These are phyloP conservation scores for Thalassiosira livingstoniorum DNA, from an alignment of 352 stramenopile genomes.

Conservation along the genomic window DNA sequence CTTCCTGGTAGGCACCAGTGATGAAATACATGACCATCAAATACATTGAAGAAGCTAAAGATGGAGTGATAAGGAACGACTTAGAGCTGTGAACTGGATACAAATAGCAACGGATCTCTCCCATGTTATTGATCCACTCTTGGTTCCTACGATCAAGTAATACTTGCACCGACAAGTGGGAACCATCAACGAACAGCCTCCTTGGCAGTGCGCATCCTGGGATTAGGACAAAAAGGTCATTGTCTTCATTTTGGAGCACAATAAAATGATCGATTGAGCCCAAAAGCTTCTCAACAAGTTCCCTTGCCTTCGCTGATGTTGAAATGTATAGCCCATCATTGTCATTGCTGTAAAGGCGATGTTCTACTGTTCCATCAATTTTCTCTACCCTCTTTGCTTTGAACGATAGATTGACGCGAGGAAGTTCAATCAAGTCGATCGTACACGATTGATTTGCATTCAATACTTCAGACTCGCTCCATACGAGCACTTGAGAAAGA, in stretches of 20 bases:
- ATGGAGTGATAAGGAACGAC: constrained; percentile 94
- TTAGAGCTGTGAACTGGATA: constrained; percentile 97
- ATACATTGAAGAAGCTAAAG: constrained; percentile 96
- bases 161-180: constrained; percentile 86
- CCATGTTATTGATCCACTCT: constrained; percentile 90
- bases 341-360: constrained; percentile 88
- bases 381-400: constrained; percentile 75
- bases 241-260: constrained; percentile 88
- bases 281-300: constrained; percentile 85
- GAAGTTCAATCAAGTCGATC: constrained; percentile 97
- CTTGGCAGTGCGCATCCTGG: constrained; percentile 83
- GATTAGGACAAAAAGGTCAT: constrained; percentile 88
- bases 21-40: constrained; percentile 98
- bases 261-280: constrained; percentile 88
- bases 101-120: constrained; percentile 93
- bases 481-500: constrained; percentile 96
- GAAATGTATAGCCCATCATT: constrained; percentile 89
- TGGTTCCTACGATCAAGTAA: constrained; percentile 88
- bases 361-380: constrained; percentile 82
- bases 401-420: constrained; percentile 96
- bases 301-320: constrained; percentile 78
- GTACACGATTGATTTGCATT: constrained; percentile 69
- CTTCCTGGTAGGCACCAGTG: constrained; percentile 92
- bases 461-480: constrained; percentile 87
- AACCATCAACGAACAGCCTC: constrained; percentile 81